Base-by-base conservation (phyloP, 495 filamentous ascomycete genomes). In the Penicillium mononematosum region DNA sequence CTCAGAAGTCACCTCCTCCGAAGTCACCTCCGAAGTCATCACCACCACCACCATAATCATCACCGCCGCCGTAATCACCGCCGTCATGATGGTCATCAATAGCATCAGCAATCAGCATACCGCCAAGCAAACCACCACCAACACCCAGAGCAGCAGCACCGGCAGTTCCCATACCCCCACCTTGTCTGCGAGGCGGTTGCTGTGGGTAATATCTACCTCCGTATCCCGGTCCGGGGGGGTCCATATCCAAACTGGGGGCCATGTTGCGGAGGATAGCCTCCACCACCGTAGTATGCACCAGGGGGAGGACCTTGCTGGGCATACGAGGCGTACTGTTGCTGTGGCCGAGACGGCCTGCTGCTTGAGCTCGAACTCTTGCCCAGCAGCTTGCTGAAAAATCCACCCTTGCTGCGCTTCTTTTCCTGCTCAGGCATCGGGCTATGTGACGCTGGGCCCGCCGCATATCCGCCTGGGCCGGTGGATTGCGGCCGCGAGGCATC, bases 141-240 rank as follows among this genome's bases (percentile, higher is more conserved):
- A 90, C 65, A 69, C 90, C 90, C 57, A 93, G 70, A 17, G 89
- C 90, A 9, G 87, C 88, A 25, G 82, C 88, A 45, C 88, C 88
- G 1, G 76, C 83, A 43, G 76, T 76, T 20, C 88, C 89, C 77
- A 90, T 78, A 0, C 87, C 85, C 42, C 62, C 64, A 4, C 45
- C 36, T 29, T 59, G 64, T 44, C 51, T 66, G 5, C 48, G 50
- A 36, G 63, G 69, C 45, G 69, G 77, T 41, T 63, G 71, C 52
- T 72, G 71, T 59, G 69, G 60, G 48, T 75, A 78, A 57, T 80
- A 81, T 0, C 73, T 54, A 19, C 44, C 24, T 4, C 69, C 69
- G 50, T 78, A 73, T 4, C 70, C 75, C 11, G 70, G 74, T 25
- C 63, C 66, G 38, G 68, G 64, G 64, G 16, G 65, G 63, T 2